Percentiles rank a stretch among this genome's conserved stretches.
Evolutionary conservation across 73 alveolate species (phyloP).

Genomic region (Tetrahymena malaccensis): DNA sequence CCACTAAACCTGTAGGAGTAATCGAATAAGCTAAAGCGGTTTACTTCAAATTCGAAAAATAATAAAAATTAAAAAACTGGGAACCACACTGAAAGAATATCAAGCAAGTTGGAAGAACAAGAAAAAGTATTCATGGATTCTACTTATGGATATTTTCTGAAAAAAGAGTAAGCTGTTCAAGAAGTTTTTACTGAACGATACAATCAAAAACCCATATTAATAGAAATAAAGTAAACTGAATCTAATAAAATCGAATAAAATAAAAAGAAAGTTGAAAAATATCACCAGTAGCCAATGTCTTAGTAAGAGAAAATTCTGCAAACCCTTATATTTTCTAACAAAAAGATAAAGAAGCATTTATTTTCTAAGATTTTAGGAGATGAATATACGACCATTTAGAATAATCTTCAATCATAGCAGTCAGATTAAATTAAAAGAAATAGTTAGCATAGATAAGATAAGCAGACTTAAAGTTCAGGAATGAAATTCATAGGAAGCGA

Average conservation of each 20-base stretch:
- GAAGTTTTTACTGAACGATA: neutral
- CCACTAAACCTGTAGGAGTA: neutral
- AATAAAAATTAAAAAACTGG: neutral
- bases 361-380: neutral
- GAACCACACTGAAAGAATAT: neutral
- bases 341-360: neutral
- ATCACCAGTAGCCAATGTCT: neutral
- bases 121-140: neutral
- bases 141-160: neutral
- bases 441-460: neutral
- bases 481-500: neutral
- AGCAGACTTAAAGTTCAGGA: neutral
- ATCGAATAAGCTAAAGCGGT: neutral
- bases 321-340: neutral
- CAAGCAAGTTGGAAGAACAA: neutral
- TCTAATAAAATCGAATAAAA: neutral
- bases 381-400: neutral
- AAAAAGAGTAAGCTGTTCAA: neutral
- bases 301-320: neutral
- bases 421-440: neutral
- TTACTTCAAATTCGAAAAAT: neutral
- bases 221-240: neutral
- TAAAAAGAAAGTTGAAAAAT: neutral
- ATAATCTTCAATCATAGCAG: neutral
- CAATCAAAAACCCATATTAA: neutral